These are phyloP conservation scores for Lachancea meyersii DNA, from an alignment of 805 yeast genomes.

Conservation along the genomic window DNA sequence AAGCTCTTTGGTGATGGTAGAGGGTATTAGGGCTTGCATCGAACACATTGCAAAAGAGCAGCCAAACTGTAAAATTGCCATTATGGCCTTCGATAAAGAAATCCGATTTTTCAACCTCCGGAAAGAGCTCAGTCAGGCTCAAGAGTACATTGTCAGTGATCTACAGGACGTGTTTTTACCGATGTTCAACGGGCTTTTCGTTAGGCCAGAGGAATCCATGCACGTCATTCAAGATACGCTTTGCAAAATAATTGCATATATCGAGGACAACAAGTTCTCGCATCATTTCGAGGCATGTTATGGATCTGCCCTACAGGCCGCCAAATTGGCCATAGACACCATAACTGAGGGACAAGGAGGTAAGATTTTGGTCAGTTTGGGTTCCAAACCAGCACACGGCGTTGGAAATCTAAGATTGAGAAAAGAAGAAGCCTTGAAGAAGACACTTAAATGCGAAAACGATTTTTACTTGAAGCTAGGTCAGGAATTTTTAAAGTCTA, in stretches of 20 bases:
- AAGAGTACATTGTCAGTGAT: constrained; percentile 59
- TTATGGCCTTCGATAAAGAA: constrained; percentile 68
- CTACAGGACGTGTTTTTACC: constrained; percentile 63
- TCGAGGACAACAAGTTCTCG: constrained; percentile 26
- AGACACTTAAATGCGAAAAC: constrained; percentile 51
- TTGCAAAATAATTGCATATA: constrained; percentile 38
- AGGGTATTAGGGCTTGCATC: constrained; percentile 58
- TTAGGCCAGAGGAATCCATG: constrained; percentile 63
- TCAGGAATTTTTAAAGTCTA: constrained; percentile 46
- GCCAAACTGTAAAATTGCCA: constrained; percentile 50
- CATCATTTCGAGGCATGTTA: constrained; percentile 54
- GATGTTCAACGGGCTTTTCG: constrained; percentile 67
- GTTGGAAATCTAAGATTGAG: constrained; percentile 57
- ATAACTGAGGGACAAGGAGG: constrained; percentile 65
- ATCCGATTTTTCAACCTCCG: constrained; percentile 69
- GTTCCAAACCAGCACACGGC: constrained; percentile 73
- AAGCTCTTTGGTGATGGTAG: constrained; percentile 47
- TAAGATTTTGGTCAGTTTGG: constrained; percentile 62
- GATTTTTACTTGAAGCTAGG: constrained; percentile 58
- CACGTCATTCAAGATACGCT: constrained; percentile 62
- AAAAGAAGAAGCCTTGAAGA: constrained; percentile 41
- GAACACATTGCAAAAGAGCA: constrained; percentile 29
- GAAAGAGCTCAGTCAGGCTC: constrained; percentile 49
- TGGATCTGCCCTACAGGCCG: constrained; percentile 73
- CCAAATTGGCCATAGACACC: constrained; percentile 50